Evolutionary conservation across 164 flowering plant species (phyloP).

Genomic region (Magnolia changhungtana): DNA sequence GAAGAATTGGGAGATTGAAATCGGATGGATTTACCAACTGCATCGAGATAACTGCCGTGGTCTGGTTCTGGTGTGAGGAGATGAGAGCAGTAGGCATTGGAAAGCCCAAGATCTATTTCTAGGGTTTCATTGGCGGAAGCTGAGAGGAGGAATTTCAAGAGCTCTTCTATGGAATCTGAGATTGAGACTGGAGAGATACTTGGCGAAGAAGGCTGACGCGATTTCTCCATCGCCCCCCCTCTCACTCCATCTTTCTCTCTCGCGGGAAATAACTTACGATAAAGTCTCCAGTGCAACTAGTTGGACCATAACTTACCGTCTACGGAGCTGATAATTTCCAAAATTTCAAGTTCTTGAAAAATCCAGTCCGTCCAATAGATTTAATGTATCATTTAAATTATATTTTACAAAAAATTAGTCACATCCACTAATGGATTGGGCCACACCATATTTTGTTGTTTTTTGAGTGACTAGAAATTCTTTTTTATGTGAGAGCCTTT

Average conservation of each 20-base stretch:
- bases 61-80: conserved; percentile 44
- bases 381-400: no score
- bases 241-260: background rate
- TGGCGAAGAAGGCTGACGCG: conserved; percentile 15
- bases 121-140: conserved; percentile 34
- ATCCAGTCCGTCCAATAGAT: no score
- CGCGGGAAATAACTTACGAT: no score
- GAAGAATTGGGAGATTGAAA: background rate
- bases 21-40: background rate
- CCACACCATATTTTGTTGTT: no score
- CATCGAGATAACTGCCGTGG: background rate
- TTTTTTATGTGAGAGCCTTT: no score
- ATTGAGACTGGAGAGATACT: conserved; percentile 19
- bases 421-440: no score
- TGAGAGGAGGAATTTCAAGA: conserved; percentile 42
- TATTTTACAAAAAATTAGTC: no score
- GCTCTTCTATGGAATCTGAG: conserved; percentile 43
- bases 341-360: no score
- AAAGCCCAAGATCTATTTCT: conserved; percentile 43
- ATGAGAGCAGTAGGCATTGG: conserved; percentile 46
- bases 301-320: no score
- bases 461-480: no score
- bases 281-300: no score
- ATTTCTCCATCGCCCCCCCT: conserved; percentile 3
- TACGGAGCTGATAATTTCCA: conserved; percentile 23